Base-by-base conservation (phyloP, 495 filamentous ascomycete genomes). In the Penicillium angulare region DNA sequence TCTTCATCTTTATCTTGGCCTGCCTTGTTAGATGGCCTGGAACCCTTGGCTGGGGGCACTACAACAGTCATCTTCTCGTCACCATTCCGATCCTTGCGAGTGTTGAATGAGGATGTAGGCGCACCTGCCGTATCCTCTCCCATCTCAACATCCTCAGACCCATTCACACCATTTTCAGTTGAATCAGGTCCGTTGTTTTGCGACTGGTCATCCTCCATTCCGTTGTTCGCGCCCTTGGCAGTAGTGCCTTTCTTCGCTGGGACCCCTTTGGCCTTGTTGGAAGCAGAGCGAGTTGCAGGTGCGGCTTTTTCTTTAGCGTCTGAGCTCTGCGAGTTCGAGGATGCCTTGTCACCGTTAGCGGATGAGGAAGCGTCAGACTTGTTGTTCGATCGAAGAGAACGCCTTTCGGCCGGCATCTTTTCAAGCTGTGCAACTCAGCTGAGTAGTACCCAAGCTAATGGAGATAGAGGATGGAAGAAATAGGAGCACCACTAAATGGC, bases 41-140 rank as follows among this genome's bases (percentile, higher is more conserved):
- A 77, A 65, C 78, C 73, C 72, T 90, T 92, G 54, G 86, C 82
- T 50, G 86, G 87, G 50, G 87, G 88, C 45, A 92, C 86, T 67
- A 90, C 88, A 59, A 92, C 86, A 47, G 88, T 92, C 86, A 92
- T 92, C 75, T 87, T 80, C 65, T 85, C 82, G 69, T 89, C 83
- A 66, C 86, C 86, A 74, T 89, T 84, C 75, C 86, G 85, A 54
- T 78, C 82, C 74, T 84, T 87, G 49, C 73, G 74, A 67, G 79
- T 64, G 66, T 70, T 71, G 67, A 69, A 66, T 67, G 72, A 75
- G 69, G 73, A 74, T 72, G 66, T 75, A 74, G 73, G 70, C 73
- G 65, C 73, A 73, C 73, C 77, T 68, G 77, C 77, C 69, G 79
- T 80, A 73, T 87, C 84, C 73, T 88, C 86, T 68, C 83, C 84